Conservation (phyloP, 208 protist genomes). For the Acanthamoeba lenticulata region DNA sequence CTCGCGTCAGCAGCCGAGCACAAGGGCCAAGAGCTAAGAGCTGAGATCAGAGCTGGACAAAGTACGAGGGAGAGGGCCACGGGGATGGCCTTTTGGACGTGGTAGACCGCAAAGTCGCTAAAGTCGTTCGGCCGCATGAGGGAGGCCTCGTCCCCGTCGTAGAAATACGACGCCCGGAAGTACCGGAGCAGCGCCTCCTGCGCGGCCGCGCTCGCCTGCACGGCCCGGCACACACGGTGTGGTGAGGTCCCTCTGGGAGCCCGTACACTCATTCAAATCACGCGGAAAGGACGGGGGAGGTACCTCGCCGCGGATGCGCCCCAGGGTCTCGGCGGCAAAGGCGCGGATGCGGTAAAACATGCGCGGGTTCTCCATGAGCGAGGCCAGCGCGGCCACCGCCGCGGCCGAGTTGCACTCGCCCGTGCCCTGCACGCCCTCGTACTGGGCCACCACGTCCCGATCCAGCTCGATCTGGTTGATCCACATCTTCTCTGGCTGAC, state of each 20-base stretch:
- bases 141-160: background rate
- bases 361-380: slow-evolving; percentile 29
- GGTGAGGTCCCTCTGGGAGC: too few relatives aligned
- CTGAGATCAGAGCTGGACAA: too few relatives aligned
- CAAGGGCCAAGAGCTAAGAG: background rate
- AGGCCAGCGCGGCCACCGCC: background rate
- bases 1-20: background rate
- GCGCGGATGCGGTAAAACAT: slow-evolving; percentile 36
- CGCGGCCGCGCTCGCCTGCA: background rate
- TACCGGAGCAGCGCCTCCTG: background rate
- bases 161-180: background rate
- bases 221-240: background rate
- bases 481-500: slow-evolving; percentile 80
- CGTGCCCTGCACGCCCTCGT: slow-evolving; percentile 64
- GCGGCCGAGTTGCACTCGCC: background rate
- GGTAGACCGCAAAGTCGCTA: slow-evolving; percentile 10
- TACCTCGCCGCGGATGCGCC: background rate
- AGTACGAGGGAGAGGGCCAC: background rate
- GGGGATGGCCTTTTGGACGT: slow-evolving; percentile 45
- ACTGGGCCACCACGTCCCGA: slow-evolving; percentile 77
- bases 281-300: too few relatives aligned
- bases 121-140: slow-evolving; percentile 54
- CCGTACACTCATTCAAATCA: too few relatives aligned
- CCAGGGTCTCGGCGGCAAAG: background rate
- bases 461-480: slow-evolving; percentile 77